These are phyloP conservation scores for Trypanosoma platydactyli DNA, from an alignment of 208 protist species.

Conservation along the genomic window DNA sequence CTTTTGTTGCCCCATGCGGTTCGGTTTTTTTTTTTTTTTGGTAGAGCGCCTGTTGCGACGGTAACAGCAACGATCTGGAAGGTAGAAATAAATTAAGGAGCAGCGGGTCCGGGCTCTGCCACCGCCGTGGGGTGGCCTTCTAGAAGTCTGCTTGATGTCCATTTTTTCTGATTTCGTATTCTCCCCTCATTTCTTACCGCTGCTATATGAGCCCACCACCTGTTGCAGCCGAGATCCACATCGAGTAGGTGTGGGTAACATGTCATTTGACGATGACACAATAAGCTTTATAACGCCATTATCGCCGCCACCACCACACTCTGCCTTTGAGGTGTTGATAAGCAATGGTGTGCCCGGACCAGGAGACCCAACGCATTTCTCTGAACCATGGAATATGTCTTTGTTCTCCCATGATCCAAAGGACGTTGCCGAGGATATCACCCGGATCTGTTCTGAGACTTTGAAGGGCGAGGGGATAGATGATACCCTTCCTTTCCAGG, in stretches of 20 bases:
- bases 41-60: not conserved
- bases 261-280: conserved; percentile 10
- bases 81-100: not conserved
- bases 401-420: not conserved
- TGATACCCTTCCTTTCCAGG: not conserved
- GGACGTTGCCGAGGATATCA: not conserved
- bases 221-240: not conserved
- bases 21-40: conserved; percentile 1
- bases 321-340: conserved; percentile 17
- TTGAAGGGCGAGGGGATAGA: not conserved
- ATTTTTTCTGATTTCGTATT: not conserved
- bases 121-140: not conserved
- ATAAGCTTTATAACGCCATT: conserved; percentile 8
- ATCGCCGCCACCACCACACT: conserved; percentile 11
- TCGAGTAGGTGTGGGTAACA: not conserved
- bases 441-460: not conserved
- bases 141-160: not conserved
- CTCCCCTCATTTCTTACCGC: not conserved
- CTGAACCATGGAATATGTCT: not conserved
- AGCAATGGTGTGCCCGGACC: not conserved
- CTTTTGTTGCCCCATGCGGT: too few relatives aligned
- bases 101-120: not conserved
- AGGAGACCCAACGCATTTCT: not conserved
- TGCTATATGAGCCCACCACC: not conserved
- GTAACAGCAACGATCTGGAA: not conserved